Base-by-base conservation (phyloP, 225 moss, liverwort and hornwort species). In the Antitrichia curtipendula region DNA sequence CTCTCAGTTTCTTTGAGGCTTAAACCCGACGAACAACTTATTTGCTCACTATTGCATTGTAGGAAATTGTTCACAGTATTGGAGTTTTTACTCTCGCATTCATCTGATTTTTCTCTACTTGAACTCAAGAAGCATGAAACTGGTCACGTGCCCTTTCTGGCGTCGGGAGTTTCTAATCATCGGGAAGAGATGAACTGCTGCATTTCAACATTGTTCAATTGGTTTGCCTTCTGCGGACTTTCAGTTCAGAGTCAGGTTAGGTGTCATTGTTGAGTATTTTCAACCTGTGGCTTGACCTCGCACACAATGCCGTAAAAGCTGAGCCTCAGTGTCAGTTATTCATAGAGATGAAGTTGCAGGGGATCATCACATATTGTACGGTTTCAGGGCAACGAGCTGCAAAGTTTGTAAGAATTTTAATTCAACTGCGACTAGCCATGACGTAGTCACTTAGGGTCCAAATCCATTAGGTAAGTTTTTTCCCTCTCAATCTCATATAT, bases 1-100 rank as follows among this genome's bases (percentile, higher is more conserved):
- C 93, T 57, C 77, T 86, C 38, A 80, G 82, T 78, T 90, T 92
- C 65, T 92, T 94, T 68, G 69, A 84, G 56, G 66, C 75, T 87
- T 84, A 64, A 86, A 21, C 49, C 49, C 28, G 62, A 65, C 13
- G 47, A 72, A 32, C 22, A 45, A 66, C 32, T 80, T 31, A 80
- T 81, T 43, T 80, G 38, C 68, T 84, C 72, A 68, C 38, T 52
- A n/a, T 45, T 40, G 56, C 58, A 78, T 62, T 78, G 40, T 86
- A 91, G 86, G 79, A 88, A 79, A 58, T 83, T 89, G 7, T 82
- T 65, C 59, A 60, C 53, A 62, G 50, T 62, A 56, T 82, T 85
- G 54, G 47, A 77, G 25, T 32, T 56, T 61, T 68, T 22, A 23
- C 71, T 34, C 57, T 57, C 29, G n/a, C 75, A 19, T 16, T 66